A percentile compares a stretch with the other conserved stretches of the same genome.
phyloP scores from a whole-genome alignment of 2,329 filamentous ascomycete genomes.

The Apiospora aurea region DNA sequence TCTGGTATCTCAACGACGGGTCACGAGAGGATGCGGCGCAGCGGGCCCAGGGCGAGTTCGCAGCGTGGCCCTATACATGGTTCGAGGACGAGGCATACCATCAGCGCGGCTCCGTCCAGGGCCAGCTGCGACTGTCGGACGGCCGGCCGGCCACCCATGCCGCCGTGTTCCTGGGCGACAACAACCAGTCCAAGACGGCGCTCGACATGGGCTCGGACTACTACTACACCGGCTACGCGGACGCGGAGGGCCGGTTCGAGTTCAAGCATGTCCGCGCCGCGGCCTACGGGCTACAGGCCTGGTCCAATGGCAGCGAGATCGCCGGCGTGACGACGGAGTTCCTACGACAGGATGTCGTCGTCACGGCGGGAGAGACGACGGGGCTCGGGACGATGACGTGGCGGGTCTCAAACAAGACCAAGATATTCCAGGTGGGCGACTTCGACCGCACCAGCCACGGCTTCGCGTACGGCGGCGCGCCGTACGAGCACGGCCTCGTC shows the following conservation, averaged over 20 bases:
- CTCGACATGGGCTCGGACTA: constrained; percentile 56
- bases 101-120: constrained; percentile 54
- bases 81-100: constrained; percentile 54
- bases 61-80: constrained; percentile 57
- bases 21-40: constrained; percentile 50
- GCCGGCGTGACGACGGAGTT: constrained; percentile 54
- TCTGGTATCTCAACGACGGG: constrained; percentile 56
- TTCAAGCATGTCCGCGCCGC: constrained; percentile 52
- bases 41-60: constrained; percentile 49
- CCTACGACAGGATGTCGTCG: constrained; percentile 48
- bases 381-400: constrained; percentile 50
- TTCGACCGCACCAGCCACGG: constrained; percentile 55
- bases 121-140: constrained; percentile 52
- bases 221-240: constrained; percentile 57
- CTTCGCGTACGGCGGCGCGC: constrained; percentile 51
- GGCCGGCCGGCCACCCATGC: constrained; percentile 55
- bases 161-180: constrained; percentile 58
- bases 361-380: constrained; percentile 43
- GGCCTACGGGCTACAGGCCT: constrained; percentile 56
- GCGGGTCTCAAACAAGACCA: constrained; percentile 46
- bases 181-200: constrained; percentile 50
- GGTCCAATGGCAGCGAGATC: constrained; percentile 54
- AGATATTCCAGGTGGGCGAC: constrained; percentile 57
- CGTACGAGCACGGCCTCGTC: constrained; percentile 53
- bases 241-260: constrained; percentile 49